Base-by-base conservation (phyloP, 2,329 filamentous ascomycete genomes). In the Scleromitrula shiraiana region DNA sequence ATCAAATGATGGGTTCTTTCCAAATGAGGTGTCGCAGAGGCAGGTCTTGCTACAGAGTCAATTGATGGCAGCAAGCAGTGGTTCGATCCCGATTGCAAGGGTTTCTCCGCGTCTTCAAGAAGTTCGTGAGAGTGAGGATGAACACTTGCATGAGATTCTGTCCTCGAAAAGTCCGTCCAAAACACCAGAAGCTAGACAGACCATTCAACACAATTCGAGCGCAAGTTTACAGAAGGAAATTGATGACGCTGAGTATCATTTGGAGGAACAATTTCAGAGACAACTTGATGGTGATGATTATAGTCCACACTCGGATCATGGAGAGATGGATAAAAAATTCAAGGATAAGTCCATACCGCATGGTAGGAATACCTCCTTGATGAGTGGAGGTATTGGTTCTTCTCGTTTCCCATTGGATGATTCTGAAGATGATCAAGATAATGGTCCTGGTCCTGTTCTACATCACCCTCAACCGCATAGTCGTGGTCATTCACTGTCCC, bases 211-310 rank as follows among this genome's bases (percentile, higher is more conserved):
- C 57, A 89, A 89, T 56, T 74, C 87, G 33, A 89, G 83, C 59
- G 77, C 82, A 53, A 87, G 80, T 38, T 74, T 95, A 20, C 88
- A 95, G 63, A 83, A 83, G 53, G 88, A 93, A 56, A 83, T 94
- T 48, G 84, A 93, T 41, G 85, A 90, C 60, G 83, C 86, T 4
- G 87, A 95, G 59, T 91, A 93, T 61, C 87, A 91, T 58, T 67
- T 93, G 52, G 86, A 90, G 62, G 81, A 89, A 62, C 82, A 87
- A 52, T 80, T 90, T 53, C 81, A 87, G 43, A 82, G 84, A 46
- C 83, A 91, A 59, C 72, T 91, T 41, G 84, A 90, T 51, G 83
- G 89, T 56, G 83, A 85, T 47, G 85, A 88, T 56, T 84, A 87
- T 61, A 86, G 80, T 58, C 83, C 82, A 2, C 80, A 82, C 50